A percentile compares a stretch with the other conserved stretches of the same genome.
These are phyloP conservation scores for Penicillium cataractarum DNA, from an alignment of 495 filamentous ascomycete genomes.

Conservation along the genomic window DNA sequence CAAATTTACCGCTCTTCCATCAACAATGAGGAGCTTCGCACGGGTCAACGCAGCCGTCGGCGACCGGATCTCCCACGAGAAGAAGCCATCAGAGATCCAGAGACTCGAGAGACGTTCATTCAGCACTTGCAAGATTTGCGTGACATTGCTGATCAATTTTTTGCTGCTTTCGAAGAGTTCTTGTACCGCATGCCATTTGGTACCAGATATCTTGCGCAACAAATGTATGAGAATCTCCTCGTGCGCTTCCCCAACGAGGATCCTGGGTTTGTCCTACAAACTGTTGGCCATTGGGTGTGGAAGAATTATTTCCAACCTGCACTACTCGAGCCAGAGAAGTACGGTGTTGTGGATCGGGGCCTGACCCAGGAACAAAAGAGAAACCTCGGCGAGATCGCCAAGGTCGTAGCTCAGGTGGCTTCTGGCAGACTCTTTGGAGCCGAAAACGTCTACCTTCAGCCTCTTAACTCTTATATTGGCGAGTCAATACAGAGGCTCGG, in stretches of 20 bases:
- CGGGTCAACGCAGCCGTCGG: conserved; percentile 78
- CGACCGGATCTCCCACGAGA: conserved; percentile 83
- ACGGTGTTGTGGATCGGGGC: conserved; percentile 84
- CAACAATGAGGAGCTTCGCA: conserved; percentile 95
- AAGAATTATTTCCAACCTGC: conserved; percentile 91
- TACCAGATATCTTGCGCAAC: conserved; percentile 82
- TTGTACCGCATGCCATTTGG: conserved; percentile 91
- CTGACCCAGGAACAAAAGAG: conserved; percentile 90
- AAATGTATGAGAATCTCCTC: conserved; percentile 78
- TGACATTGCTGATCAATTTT: conserved; percentile 89
- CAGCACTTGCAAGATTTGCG: conserved; percentile 90
- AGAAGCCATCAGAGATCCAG: conserved; percentile 88
- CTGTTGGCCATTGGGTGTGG: conserved; percentile 90
- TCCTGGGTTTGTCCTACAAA: conserved; percentile 75
- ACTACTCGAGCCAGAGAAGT: conserved; percentile 81
- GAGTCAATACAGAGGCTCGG: conserved; percentile 82
- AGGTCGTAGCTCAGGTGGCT: conserved; percentile 85
- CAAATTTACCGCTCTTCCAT: conserved; percentile 95
- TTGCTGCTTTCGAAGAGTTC: conserved; percentile 77
- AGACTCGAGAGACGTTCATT: conserved; percentile 90
- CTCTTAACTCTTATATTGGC: conserved; percentile 84
- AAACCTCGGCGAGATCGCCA: conserved; percentile 87
- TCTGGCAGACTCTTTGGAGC: conserved; percentile 86
- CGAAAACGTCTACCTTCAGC: conserved; percentile 94
- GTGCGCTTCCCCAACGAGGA: conserved; percentile 78